Conservation (phyloP, 441 rosid species). For the Bocquillonia castaneifolia region DNA sequence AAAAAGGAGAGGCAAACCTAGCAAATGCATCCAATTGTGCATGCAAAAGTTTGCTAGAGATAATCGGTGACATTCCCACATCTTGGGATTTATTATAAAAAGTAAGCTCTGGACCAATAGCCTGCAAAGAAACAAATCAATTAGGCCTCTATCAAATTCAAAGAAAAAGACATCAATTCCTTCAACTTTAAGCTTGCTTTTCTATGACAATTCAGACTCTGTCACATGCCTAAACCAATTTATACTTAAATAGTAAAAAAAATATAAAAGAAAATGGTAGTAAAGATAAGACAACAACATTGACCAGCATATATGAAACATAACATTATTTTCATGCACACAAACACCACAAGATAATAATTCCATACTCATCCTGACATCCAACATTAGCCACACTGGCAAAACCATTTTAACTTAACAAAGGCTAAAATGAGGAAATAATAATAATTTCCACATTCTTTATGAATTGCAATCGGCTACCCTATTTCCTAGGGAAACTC, state of each 20-base stretch:
- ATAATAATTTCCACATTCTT: too few relatives aligned
- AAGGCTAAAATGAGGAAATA: too few relatives aligned
- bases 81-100: constrained; percentile 81
- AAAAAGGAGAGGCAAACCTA: constrained; percentile 40
- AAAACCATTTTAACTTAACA: background rate
- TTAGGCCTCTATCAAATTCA: constrained; percentile 5
- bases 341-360: background rate
- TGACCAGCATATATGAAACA: background rate
- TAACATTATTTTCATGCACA: background rate
- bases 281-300: too few relatives aligned
- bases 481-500: background rate
- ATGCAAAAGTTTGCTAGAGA: constrained; percentile 87
- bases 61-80: constrained; percentile 55
- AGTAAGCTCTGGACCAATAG: constrained; percentile 93
- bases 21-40: constrained; percentile 82
- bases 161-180: background rate
- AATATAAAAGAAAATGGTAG: background rate
- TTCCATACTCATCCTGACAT: background rate
- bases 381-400: background rate
- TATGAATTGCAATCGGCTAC: background rate
- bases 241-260: background rate
- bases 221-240: background rate
- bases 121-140: constrained; percentile 47
- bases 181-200: background rate
- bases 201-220: background rate